Evolutionary conservation across 1,284 basidiomycete species (phyloP).

Genomic region (Lignosus rhinocerotis): DNA sequence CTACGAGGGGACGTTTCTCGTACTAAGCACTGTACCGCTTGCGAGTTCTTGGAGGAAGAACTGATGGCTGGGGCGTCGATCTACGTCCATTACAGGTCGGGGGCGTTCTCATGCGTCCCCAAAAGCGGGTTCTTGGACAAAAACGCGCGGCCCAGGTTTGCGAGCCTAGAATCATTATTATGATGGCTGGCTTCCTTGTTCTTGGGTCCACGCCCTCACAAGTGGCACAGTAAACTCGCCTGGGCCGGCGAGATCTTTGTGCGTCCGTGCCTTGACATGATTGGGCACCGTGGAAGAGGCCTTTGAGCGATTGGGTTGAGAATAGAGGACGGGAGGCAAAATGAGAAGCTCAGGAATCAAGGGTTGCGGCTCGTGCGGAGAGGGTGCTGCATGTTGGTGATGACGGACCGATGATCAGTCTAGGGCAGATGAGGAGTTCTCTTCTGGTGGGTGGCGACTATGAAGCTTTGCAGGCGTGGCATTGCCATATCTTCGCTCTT

Average conservation of each 20-base stretch:
- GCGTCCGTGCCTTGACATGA: not conserved
- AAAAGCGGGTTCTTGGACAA: constrained; percentile 7
- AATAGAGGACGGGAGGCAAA: not conserved
- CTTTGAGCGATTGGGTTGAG: constrained; percentile 1
- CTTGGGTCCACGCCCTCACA: not conserved
- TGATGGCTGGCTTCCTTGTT: not conserved
- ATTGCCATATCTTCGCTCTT: constrained; percentile 5
- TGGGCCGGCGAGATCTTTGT: not conserved
- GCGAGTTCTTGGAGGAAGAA: not conserved
- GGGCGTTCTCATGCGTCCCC: constrained; percentile 9
- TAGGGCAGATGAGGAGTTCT: constrained; percentile 8
- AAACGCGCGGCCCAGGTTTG: constrained; percentile 4
- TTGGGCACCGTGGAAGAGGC: not conserved
- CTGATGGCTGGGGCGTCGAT: constrained; percentile 16
- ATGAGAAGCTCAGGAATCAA: constrained; percentile 1
- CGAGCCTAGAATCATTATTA: not conserved
- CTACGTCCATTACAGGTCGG: constrained; percentile 5
- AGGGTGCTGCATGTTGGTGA: not conserved
- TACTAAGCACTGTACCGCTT: not conserved
- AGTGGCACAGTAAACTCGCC: constrained; percentile 10
- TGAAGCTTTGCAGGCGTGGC: constrained; percentile 9
- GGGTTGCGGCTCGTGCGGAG: constrained; percentile 7
- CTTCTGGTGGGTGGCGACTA: constrained; percentile 4
- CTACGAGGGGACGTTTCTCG: not conserved
- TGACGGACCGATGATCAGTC: constrained; percentile 8